These are phyloP conservation scores for Neurospora sp. DNA, from an alignment of 495 filamentous ascomycete genomes.

Conservation along the genomic window DNA sequence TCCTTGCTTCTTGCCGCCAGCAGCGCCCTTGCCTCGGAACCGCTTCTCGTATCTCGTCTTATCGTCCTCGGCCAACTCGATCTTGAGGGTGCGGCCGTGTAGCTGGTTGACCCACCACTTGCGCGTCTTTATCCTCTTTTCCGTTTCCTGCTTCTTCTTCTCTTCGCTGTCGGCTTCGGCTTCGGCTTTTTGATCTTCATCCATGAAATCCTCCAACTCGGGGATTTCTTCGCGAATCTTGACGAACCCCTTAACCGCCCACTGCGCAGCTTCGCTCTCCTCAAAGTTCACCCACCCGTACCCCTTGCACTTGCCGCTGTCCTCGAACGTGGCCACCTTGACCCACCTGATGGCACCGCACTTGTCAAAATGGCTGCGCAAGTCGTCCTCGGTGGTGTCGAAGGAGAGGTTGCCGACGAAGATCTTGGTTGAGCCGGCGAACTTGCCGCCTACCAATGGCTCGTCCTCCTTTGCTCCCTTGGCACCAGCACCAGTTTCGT, in stretches of 20 bases:
- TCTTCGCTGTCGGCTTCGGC: constrained; percentile 16
- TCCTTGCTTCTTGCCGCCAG: neutral
- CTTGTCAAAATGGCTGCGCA: constrained; percentile 67
- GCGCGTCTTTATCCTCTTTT: constrained; percentile 46
- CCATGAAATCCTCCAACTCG: constrained; percentile 47
- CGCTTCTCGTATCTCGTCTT: constrained; percentile 82
- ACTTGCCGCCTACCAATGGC: constrained; percentile 1
- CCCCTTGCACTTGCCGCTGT: constrained; percentile 94
- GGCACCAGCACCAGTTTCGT: constrained; percentile 7
- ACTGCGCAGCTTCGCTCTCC: constrained; percentile 59
- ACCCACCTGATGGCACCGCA: constrained; percentile 73
- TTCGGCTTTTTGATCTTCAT: constrained; percentile 38
- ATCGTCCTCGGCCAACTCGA: constrained; percentile 90
- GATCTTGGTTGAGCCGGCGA: constrained; percentile 50
- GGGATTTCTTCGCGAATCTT: constrained; percentile 47
- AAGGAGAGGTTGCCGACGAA: constrained; percentile 92
- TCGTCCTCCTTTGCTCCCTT: constrained; percentile 20
- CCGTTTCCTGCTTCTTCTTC: constrained; percentile 9
- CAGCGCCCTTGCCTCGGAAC: constrained; percentile 57
- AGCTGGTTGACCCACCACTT: constrained; percentile 79
- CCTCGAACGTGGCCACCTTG: constrained; percentile 90
- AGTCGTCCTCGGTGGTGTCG: constrained; percentile 67
- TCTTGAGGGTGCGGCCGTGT: constrained; percentile 65
- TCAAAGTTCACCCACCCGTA: constrained; percentile 92
- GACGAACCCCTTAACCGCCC: constrained; percentile 75